Conservation (phyloP, 208 protist genomes). For the Spironucleus salmonicida region DNA sequence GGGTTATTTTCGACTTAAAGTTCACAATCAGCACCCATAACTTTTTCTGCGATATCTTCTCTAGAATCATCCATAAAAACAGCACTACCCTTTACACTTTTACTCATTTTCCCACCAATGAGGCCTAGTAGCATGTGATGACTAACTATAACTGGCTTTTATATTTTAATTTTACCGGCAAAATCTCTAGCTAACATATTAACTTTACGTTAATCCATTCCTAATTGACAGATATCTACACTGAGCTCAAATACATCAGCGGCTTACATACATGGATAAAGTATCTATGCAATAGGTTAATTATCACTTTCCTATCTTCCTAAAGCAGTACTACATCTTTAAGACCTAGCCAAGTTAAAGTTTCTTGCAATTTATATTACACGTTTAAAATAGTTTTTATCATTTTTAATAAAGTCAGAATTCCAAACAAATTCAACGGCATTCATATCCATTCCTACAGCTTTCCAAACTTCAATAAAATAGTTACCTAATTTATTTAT, state of each 20-base stretch:
- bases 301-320: slow-evolving; percentile 75
- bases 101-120: slow-evolving; percentile 91
- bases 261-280: slow-evolving; percentile 96
- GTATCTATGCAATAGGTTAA: slow-evolving; percentile 82
- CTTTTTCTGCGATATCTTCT: slow-evolving; percentile 79
- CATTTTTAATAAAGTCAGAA: slow-evolving; percentile 81
- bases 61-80: slow-evolving; percentile 96
- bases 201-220: slow-evolving; percentile 97
- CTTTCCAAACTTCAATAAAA: slow-evolving; percentile 92
- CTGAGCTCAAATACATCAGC: slow-evolving; percentile 94
- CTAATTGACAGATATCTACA: slow-evolving; percentile 95
- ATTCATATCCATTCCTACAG: slow-evolving; percentile 83
- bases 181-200: slow-evolving; percentile 98
- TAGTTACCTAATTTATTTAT: slow-evolving; percentile 85
- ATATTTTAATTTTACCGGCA: slow-evolving; percentile 57
- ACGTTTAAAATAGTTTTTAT: slow-evolving; percentile 74
- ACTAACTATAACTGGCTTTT: slow-evolving; percentile 46
- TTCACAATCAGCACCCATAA: slow-evolving; percentile 55
- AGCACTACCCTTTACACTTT: slow-evolving; percentile 86
- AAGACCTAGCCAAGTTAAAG: slow-evolving; percentile 64
- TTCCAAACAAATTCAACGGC: slow-evolving; percentile 86
- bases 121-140: slow-evolving; percentile 77
- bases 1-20: background rate
- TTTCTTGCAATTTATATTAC: slow-evolving; percentile 85
- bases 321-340: slow-evolving; percentile 95